A percentile compares a stretch with the other conserved stretches of the same genome.
phyloP scores from a whole-genome alignment of 768 basidiomycete genomes.

The Pulveroboletus sp. region DNA sequence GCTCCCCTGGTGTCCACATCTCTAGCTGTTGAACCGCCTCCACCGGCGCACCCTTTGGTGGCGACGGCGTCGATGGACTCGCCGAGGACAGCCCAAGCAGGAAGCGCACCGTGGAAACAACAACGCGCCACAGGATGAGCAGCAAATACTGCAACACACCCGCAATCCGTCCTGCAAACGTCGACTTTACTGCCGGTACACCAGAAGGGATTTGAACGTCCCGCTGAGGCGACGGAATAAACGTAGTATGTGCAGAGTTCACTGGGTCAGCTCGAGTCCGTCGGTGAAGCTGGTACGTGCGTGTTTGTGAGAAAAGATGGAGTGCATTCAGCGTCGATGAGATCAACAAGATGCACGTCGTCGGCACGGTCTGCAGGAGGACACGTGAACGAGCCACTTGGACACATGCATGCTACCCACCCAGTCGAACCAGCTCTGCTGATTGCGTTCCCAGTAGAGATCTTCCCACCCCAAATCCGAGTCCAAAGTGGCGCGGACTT shows the following conservation, averaged over 20 bases:
- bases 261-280: constrained; percentile 52
- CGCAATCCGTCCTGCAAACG: constrained; percentile 38
- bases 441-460: constrained; percentile 63
- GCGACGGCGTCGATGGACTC: constrained; percentile 32
- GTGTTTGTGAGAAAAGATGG: constrained; percentile 66
- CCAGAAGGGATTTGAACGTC: constrained; percentile 13
- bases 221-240: constrained; percentile 46
- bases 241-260: constrained; percentile 63
- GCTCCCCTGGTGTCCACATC: constrained; percentile 70
- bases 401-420: constrained; percentile 36
- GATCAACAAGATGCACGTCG: constrained; percentile 51
- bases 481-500: constrained; percentile 52
- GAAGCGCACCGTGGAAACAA: constrained; percentile 60
- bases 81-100: constrained; percentile 55
- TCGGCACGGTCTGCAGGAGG: constrained; percentile 53
- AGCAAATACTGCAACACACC: constrained; percentile 33
- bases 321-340: constrained; percentile 56
- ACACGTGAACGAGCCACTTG: constrained; percentile 7
- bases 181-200: constrained; percentile 40
- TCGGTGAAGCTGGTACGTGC: constrained; percentile 62
- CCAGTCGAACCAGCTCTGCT: constrained; percentile 76
- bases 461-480: constrained; percentile 77
- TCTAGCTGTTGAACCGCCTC: constrained; percentile 70
- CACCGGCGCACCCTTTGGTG: constrained; percentile 34
- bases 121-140: constrained; percentile 42